Evolutionary conservation across 257 asterid species (phyloP).

Genomic region (Voacanga thouarsii): DNA sequence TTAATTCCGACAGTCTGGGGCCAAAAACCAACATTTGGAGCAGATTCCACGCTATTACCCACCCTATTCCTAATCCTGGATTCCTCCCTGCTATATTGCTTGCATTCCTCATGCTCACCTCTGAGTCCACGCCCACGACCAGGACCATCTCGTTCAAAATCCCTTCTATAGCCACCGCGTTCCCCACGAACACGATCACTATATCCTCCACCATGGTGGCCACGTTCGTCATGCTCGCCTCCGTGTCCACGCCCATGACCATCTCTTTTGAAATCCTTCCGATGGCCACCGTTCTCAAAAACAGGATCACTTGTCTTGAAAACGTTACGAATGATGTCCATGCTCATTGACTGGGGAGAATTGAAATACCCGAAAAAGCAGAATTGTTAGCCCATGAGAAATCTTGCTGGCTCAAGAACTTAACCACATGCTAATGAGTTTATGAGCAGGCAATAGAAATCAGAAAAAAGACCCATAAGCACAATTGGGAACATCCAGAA

Average conservation of each 20-base stretch:
- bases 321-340: neutral
- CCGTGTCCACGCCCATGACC: neutral
- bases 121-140: neutral
- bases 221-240: neutral
- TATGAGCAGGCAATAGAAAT: too few relatives aligned
- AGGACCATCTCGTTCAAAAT: neutral
- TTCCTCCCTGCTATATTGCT: too few relatives aligned
- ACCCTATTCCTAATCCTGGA: neutral
- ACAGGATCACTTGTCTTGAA: neutral
- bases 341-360: conserved; percentile 3
- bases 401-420: too few relatives aligned
- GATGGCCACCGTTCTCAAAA: neutral
- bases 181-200: too few relatives aligned
- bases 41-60: neutral
- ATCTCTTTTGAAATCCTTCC: neutral
- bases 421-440: too few relatives aligned
- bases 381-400: neutral
- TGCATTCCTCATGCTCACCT: too few relatives aligned
- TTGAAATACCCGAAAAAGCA: neutral
- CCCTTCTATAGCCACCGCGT: neutral
- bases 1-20: neutral
- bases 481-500: too few relatives aligned
- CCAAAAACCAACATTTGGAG: neutral
- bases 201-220: neutral
- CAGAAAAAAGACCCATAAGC: too few relatives aligned